Evolutionary conservation across 2,329 filamentous ascomycete genomes (phyloP).

Genomic region (Penicillium sp.): DNA sequence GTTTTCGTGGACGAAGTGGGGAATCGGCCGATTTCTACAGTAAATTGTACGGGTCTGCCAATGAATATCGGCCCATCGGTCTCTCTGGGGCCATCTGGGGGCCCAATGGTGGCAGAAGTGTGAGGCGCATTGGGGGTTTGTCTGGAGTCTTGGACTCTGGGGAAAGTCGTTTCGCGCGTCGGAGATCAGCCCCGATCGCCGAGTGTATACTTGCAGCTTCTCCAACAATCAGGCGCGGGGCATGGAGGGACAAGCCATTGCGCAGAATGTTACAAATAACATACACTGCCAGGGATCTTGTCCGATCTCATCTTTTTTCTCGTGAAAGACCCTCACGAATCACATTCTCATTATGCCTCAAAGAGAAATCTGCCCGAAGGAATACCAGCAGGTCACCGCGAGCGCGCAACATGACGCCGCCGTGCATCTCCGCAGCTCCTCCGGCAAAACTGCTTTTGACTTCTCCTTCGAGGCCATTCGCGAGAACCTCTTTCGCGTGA

Average conservation of each 20-base stretch:
- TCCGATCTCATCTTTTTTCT: neutral
- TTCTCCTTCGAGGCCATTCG: conserved; percentile 67
- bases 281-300: conserved; percentile 6
- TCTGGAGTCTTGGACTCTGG: neutral
- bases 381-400: conserved; percentile 37
- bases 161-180: conserved; percentile 11
- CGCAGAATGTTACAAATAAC: conserved; percentile 24
- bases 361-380: conserved; percentile 47
- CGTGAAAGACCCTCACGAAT: conserved; percentile 9
- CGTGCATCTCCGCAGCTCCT: conserved; percentile 48
- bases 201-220: conserved; percentile 20
- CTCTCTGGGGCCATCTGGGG: neutral
- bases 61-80: neutral
- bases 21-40: neutral
- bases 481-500: conserved; percentile 67
- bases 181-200: conserved; percentile 36
- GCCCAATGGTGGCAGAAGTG: neutral
- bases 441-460: conserved; percentile 48
- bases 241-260: neutral
- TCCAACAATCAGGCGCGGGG: conserved; percentile 10
- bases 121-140: neutral
- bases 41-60: neutral
- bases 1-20: neutral
- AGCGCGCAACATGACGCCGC: conserved; percentile 26
- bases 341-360: conserved; percentile 49